Base-by-base conservation (phyloP, 139 green algal genomes). In the Micromonas commoda region DNA sequence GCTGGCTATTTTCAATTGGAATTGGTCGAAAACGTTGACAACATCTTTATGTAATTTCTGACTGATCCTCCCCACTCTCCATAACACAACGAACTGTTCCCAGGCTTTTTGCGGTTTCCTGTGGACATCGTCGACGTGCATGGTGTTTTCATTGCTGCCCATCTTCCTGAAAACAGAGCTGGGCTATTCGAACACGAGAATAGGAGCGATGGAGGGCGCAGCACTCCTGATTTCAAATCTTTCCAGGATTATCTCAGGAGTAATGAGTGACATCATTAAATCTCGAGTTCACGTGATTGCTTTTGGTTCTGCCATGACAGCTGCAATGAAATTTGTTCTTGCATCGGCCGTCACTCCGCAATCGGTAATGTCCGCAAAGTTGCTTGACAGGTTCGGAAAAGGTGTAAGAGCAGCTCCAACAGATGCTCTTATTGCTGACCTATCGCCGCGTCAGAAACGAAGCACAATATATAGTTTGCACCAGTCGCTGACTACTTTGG, bases 311-410 rank as follows among this genome's bases (percentile, higher is more conserved):
- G 68, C 53, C 9, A 75, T 75, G 68, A 75, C 68, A 35, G 68
- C 68, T 23, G 38, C 38, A 39, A 75, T 75, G 68, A 75, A 75
- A 39, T 1, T 75, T 1, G 33, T 39, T 28, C 33, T 75, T 21
- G 68, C 68, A 63, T 63, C 37, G 1, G 68, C 68, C 16, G 37
- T 75, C 21, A 63, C 26, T 39, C n/a, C 53, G 23, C 68, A 75
- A 61, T 63, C 21, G 37, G 68, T 75, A 6, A 37, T 75, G 6
- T 34, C 29, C 3, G 68, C 26, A 63, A 75, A 75, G 68, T 37
- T 75, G 52, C 33, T 75, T 13, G 68, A 75, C 33, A 75, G 68
- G 61, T 75, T 75, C 33, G 68, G 68, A n/a, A 75, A 75, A 26
- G 68, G 68, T 28, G 53, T 75, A 32, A 38, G 68, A n/a, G 68